Evolutionary conservation across 352 stramenopile species (phyloP).

Genomic region (Phytophthora crassamura): DNA sequence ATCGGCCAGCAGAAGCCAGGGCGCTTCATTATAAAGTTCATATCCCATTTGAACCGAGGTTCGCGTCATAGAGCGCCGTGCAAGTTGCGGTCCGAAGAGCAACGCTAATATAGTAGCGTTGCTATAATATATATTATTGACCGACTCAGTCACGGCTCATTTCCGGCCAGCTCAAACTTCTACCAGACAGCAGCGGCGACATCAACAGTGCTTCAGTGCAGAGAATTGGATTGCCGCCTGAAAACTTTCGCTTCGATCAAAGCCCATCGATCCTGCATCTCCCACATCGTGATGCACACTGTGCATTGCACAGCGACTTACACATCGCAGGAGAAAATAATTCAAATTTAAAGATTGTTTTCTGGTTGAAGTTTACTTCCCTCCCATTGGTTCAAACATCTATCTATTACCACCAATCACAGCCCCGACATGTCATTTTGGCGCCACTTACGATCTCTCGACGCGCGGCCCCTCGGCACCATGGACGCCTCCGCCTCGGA

Average conservation of each 20-base stretch:
- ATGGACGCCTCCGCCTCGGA: constrained; percentile 35
- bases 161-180: too few relatives aligned
- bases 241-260: too few relatives aligned
- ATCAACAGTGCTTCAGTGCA: too few relatives aligned
- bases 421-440: not conserved
- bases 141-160: too few relatives aligned
- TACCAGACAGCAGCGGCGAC: not conserved
- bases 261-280: not conserved
- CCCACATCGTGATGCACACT: not conserved
- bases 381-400: constrained; percentile 16
- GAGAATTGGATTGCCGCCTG: too few relatives aligned
- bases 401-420: constrained; percentile 22
- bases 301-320: not conserved
- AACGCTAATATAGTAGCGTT: not conserved
- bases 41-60: constrained; percentile 4
- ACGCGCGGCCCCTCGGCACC: not conserved
- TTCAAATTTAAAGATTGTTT: not conserved
- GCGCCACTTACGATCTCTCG: constrained; percentile 2
- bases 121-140: too few relatives aligned
- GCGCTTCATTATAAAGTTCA: constrained; percentile 7
- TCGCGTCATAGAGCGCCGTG: constrained; percentile 13
- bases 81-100: not conserved
- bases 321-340: not conserved
- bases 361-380: constrained; percentile 9
- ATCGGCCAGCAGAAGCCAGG: constrained; percentile 20